A percentile compares a stretch with the other conserved stretches of the same genome.
phyloP scores from a whole-genome alignment of 805 yeast species.

The Candida incommunis region DNA sequence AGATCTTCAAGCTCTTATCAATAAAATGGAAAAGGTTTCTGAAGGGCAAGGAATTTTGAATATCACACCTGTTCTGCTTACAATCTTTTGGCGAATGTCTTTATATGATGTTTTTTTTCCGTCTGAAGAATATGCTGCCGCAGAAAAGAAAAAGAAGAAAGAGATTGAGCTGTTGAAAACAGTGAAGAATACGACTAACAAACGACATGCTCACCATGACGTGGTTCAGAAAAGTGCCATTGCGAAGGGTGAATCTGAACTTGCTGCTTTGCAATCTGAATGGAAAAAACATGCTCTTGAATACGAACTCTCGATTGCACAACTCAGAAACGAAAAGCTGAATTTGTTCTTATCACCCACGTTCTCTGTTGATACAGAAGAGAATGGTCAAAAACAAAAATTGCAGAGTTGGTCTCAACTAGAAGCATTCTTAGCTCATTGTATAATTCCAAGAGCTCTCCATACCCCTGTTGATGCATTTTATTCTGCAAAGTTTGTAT shows the following conservation, averaged over 20 bases:
- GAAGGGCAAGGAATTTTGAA: too few species aligned
- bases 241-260: neutral
- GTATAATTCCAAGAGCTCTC: conserved; percentile 61
- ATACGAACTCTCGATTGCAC: conserved; percentile 17
- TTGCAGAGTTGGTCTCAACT: neutral
- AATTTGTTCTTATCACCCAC: conserved; percentile 16
- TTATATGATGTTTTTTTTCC: conserved; percentile 57
- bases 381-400: neutral
- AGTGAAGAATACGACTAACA: too few species aligned
- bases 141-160: conserved; percentile 27
- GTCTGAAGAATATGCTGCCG: conserved; percentile 33
- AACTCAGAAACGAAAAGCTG: conserved; percentile 18
- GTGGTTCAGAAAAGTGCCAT: too few species aligned
- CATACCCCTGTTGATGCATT: conserved; percentile 78
- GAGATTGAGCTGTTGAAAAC: conserved; percentile 11
- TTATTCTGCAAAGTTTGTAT: conserved; percentile 47
- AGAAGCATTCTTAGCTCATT: conserved; percentile 37
- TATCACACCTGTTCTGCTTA: conserved; percentile 4
- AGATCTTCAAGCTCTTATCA: neutral
- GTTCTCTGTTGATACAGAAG: conserved; percentile 2
- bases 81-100: conserved; percentile 58
- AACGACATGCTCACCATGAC: too few species aligned
- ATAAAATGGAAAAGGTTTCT: neutral
- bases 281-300: conserved; percentile 32
- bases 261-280: conserved; percentile 19